Base-by-base conservation (phyloP, 164 flowering plant genomes). In the Vitis rotundifolia region DNA sequence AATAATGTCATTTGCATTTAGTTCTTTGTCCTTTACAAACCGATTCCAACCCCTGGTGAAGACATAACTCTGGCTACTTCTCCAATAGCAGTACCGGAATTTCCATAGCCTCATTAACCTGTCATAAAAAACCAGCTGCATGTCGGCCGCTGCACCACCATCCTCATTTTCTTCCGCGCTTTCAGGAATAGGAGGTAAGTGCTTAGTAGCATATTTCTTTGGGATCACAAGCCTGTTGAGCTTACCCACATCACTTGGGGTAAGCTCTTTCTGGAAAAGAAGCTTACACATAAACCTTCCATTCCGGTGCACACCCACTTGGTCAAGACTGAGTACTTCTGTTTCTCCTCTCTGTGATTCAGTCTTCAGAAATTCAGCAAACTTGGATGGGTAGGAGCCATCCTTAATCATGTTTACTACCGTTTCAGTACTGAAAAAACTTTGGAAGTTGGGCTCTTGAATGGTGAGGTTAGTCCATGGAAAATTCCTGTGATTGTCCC, bases 231-330 rank as follows among this genome's bases (percentile, higher is more conserved):
- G 90, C 55, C 97, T 76, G 54, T 91, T 94, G 0, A 94, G 88
- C 81, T 90, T 91, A 6, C 98, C 90, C 3, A 94, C 97, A 65
- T 94, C 98, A 64, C 96, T 94, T 6, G 93, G 93, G 2, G 98
- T 94, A 19, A 94, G 77, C 77, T 89, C 96, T 84, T 94, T 94
- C n/a, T 81, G 85, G 53, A 94, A 94, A 2, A 93, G 86, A 31
- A 76, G 80, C n/a, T 74, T 73, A 18, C 68, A 74, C 2, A 68
- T 13, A 3, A 78, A 11, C 18, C 77, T 81, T 59, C 73, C 77
- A 14, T 71, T 61, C 2, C 54, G 56, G 22, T 15, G 6, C 2
- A 62, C 28, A 67, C 48, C 74, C 13, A 44, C 68, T 31, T 44
- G 56, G 52, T 64, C 71, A 14, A 56, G 12, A 12, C 50, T 14